Evolutionary conservation across 495 filamentous ascomycete genomes (phyloP).

Genomic region (Amorphotheca resinae): DNA sequence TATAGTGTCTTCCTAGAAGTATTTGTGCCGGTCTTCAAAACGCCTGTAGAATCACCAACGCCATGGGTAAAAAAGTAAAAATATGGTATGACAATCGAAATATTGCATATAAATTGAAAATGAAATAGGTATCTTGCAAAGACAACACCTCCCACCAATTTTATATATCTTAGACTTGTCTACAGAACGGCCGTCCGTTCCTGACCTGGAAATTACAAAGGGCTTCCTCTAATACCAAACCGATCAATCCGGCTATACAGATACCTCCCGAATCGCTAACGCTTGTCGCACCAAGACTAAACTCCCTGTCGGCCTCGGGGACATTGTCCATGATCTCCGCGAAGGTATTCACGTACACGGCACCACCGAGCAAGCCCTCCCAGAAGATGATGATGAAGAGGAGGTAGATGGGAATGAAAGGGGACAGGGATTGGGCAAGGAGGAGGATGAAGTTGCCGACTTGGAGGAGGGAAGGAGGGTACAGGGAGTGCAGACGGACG

Average conservation of each 20-base stretch:
- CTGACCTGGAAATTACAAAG: constrained; percentile 72
- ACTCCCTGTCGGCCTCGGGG: constrained; percentile 66
- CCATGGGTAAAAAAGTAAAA: background rate
- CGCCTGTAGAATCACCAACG: background rate
- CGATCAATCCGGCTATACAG: constrained; percentile 74
- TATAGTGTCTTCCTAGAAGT: background rate
- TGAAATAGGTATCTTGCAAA: background rate
- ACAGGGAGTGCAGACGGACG: constrained; percentile 66
- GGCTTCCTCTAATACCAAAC: constrained; percentile 72
- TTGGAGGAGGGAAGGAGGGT: constrained; percentile 76
- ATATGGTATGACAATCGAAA: background rate
- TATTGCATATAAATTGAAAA: background rate
- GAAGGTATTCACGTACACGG: constrained; percentile 93
- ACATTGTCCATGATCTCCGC: constrained; percentile 80
- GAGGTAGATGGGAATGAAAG: constrained; percentile 62
- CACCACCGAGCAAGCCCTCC: constrained; percentile 83
- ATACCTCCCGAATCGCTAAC: constrained; percentile 90
- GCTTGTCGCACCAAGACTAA: constrained; percentile 76
- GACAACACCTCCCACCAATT: background rate
- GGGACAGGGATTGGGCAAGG: constrained; percentile 52
- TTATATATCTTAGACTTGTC: background rate
- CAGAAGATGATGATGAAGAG: constrained; percentile 82
- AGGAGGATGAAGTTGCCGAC: constrained; percentile 63
- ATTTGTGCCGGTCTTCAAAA: background rate
- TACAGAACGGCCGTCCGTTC: constrained; percentile 70